These are phyloP conservation scores for Thalassiosira mediterranea DNA, from an alignment of 352 stramenopile genomes.

Conservation along the genomic window DNA sequence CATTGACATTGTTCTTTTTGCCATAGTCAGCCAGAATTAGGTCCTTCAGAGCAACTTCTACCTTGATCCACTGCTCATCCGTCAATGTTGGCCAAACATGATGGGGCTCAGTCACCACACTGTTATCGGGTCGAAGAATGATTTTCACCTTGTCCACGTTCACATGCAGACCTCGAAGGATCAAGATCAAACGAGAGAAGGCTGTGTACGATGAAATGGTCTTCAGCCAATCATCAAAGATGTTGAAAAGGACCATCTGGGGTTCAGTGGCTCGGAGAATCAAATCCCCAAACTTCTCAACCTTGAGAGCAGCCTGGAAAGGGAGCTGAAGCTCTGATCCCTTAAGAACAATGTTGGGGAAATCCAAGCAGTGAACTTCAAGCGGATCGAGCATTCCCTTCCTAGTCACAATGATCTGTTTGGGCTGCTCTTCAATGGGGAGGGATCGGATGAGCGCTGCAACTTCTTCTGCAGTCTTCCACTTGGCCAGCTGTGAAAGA, in stretches of 20 bases:
- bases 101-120: slow-evolving; percentile 98
- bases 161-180: slow-evolving; percentile 97
- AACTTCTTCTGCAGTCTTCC: slow-evolving; percentile 99
- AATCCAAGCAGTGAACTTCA: slow-evolving; percentile 99
- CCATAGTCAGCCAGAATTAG: slow-evolving; percentile 99
- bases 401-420: slow-evolving; percentile 99
- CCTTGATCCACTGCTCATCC: slow-evolving; percentile 99
- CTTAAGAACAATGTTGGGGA: slow-evolving; percentile 99
- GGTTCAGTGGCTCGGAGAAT: slow-evolving; percentile 99
- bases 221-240: slow-evolving; percentile 99
- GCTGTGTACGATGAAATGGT: slow-evolving; percentile 99
- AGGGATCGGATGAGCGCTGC: slow-evolving; percentile 98
- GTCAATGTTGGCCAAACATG: slow-evolving; percentile 99
- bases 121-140: slow-evolving; percentile 96
- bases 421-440: slow-evolving; percentile 99
- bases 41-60: slow-evolving; percentile 99
- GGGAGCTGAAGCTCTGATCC: slow-evolving; percentile 97
- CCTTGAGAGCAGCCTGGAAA: slow-evolving; percentile 99
- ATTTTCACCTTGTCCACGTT: slow-evolving; percentile 90
- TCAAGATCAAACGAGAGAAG: slow-evolving; percentile 99
- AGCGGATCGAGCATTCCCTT: slow-evolving; percentile 99
- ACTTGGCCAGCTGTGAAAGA: slow-evolving; percentile 98
- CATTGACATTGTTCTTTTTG: slow-evolving; percentile 99
- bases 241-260: slow-evolving; percentile 99
- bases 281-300: slow-evolving; percentile 99